A percentile compares a stretch with the other conserved stretches of the same genome.
phyloP scores from a whole-genome alignment of 768 basidiomycete genomes.

The Amanita fuliginea region DNA sequence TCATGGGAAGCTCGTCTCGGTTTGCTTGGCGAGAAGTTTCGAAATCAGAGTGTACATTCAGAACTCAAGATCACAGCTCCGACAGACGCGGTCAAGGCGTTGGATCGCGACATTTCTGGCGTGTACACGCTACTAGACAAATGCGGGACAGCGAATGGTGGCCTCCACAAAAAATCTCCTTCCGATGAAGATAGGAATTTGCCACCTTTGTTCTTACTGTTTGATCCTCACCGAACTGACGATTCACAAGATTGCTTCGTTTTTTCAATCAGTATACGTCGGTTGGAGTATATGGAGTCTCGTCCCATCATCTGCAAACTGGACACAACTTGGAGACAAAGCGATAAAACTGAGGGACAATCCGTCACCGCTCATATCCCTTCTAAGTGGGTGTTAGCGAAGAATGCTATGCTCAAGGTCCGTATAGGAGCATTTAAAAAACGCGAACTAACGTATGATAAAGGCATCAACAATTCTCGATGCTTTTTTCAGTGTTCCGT shows the following conservation, averaged over 20 bases:
- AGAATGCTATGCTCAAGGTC: constrained; percentile 44
- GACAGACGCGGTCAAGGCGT: constrained; percentile 26
- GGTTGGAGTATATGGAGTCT: constrained; percentile 74
- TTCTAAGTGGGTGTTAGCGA: constrained; percentile 48
- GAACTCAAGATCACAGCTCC: constrained; percentile 54
- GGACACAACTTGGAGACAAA: constrained; percentile 71
- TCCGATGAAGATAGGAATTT: constrained; percentile 31
- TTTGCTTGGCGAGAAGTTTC: constrained; percentile 51
- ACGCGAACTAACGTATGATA: constrained; percentile 1
- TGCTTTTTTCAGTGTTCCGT: constrained; percentile 60
- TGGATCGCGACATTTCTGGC: constrained; percentile 80
- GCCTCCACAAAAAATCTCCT: constrained; percentile 58
- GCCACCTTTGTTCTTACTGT: constrained; percentile 68
- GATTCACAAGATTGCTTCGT: constrained; percentile 72
- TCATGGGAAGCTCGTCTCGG: constrained; percentile 84
- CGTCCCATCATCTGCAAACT: constrained; percentile 70
- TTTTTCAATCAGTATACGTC: constrained; percentile 68
- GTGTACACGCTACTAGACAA: constrained; percentile 68
- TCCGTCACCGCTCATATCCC: constrained; percentile 49
- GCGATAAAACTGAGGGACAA: constrained; percentile 34
- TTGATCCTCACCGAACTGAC: constrained; percentile 80
- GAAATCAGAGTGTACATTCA: constrained; percentile 57
- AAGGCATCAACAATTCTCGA: constrained; percentile 44
- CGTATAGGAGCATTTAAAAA: constrained; percentile 10
- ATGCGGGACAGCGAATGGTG: constrained; percentile 82